A percentile compares a stretch with the other conserved stretches of the same genome.
Conservation (phyloP, 148 eudicot genomes). For the Suaeda aralocaspica region DNA sequence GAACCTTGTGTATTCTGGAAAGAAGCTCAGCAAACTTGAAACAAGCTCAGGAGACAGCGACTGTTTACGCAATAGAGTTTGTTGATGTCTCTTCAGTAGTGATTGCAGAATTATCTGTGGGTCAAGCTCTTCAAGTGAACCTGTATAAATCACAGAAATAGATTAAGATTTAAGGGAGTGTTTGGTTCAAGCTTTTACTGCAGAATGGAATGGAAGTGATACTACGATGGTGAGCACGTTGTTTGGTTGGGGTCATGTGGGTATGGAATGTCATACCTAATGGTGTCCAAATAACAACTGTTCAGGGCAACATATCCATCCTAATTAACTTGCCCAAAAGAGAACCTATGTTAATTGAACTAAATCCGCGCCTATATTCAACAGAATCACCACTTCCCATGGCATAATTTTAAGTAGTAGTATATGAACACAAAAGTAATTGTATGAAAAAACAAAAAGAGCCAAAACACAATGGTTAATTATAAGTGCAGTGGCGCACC, state of each 20-base stretch:
- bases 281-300: not conserved
- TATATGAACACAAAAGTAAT: no score
- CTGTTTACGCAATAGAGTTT: constrained; percentile 37
- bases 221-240: no score
- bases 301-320: not conserved
- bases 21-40: constrained; percentile 39
- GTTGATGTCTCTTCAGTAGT: constrained; percentile 45
- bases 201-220: no score
- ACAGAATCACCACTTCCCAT: no score
- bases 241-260: no score
- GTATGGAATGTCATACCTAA: not conserved
- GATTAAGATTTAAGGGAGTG: not conserved
- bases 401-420: no score
- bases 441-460: not conserved
- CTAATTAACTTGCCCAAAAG: not conserved
- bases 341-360: not conserved
- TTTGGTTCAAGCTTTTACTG: no score
- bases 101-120: constrained; percentile 32
- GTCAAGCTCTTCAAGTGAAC: constrained; percentile 52
- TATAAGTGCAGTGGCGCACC: not conserved
- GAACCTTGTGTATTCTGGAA: constrained; percentile 45
- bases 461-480: not conserved
- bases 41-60: constrained; percentile 39
- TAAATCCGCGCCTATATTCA: no score
- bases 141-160: constrained; percentile 22